A percentile compares a stretch with the other conserved stretches of the same genome.
Conservation (phyloP, 1,284 basidiomycete species). For the Rhodotorula sp. region DNA sequence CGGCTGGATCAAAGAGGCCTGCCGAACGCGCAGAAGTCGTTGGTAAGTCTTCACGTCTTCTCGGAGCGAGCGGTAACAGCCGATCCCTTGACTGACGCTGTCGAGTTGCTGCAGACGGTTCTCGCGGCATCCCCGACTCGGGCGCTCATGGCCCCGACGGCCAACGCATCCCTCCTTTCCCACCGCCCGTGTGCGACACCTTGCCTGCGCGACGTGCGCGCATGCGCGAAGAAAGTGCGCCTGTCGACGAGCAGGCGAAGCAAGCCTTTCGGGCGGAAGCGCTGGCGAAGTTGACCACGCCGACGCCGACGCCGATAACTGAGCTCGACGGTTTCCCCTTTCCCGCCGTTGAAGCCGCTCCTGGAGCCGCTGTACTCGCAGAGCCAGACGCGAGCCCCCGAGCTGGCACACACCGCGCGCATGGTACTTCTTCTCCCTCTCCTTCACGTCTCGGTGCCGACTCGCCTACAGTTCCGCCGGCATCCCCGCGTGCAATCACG, state of each 20-base stretch:
- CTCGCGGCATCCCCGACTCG: background rate
- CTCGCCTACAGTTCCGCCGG: background rate
- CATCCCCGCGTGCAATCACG: constrained; percentile 17
- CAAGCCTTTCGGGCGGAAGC: constrained; percentile 13
- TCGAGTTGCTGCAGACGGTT: background rate
- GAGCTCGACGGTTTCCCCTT: constrained; percentile 25
- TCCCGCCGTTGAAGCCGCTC: background rate
- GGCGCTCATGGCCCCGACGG: background rate
- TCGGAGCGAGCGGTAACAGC: too few relatives aligned
- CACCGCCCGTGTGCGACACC: background rate
- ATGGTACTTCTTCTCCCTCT: background rate
- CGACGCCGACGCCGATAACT: constrained; percentile 21
- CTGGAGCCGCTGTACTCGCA: too few relatives aligned
- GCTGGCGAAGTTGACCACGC: constrained; percentile 19
- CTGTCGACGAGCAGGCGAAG: background rate
- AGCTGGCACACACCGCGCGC: background rate
- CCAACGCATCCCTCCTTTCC: background rate
- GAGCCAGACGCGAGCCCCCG: too few relatives aligned
- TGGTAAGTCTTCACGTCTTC: too few relatives aligned
- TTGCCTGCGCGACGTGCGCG: background rate
- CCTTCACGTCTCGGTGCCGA: too few relatives aligned
- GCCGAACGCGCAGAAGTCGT: background rate
- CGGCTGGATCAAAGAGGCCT: background rate
- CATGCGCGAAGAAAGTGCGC: background rate
- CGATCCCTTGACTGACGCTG: too few relatives aligned